Percentiles rank a stretch among this genome's conserved stretches.
Conservation (phyloP, 1,284 basidiomycete genomes). For the Malassezia yamatoensis region DNA sequence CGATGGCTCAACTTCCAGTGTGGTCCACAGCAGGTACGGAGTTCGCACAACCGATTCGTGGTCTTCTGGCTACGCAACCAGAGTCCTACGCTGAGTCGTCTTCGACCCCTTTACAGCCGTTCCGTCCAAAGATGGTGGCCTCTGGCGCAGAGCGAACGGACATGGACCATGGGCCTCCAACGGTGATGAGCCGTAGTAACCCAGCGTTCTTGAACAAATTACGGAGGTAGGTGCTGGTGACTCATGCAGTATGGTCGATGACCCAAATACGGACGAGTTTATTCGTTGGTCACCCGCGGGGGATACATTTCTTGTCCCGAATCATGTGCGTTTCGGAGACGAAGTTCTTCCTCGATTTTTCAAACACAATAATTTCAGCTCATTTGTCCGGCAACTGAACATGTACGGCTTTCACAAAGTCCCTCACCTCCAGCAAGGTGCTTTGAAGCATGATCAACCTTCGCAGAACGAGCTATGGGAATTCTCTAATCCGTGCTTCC, state of each 20-base stretch:
- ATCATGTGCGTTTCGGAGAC: conserved; percentile 81
- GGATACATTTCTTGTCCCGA: conserved; percentile 83
- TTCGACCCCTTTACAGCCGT: neutral
- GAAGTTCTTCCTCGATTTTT: conserved; percentile 54
- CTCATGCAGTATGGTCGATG: conserved; percentile 73
- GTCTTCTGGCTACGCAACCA: neutral
- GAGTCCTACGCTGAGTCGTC: neutral
- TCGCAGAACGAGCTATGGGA: conserved; percentile 78
- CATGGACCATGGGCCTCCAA: conserved; percentile 7
- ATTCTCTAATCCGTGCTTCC: conserved; percentile 82
- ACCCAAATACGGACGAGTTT: conserved; percentile 66
- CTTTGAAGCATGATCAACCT: conserved; percentile 54
- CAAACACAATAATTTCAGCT: conserved; percentile 62
- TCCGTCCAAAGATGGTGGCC: neutral
- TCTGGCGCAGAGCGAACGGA: neutral
- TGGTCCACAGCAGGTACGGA: neutral
- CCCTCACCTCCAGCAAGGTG: conserved; percentile 84
- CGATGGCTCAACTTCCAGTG: neutral
- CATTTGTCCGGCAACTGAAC: conserved; percentile 77
- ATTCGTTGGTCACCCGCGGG: conserved; percentile 83
- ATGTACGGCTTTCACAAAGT: conserved; percentile 56
- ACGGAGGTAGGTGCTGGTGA: conserved; percentile 55
- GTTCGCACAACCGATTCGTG: neutral
- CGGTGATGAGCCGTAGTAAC: conserved; percentile 48
- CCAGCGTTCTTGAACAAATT: conserved; percentile 87